Evolutionary conservation across 2,329 filamentous ascomycete species (phyloP).

Genomic region (Fusarium sp.): DNA sequence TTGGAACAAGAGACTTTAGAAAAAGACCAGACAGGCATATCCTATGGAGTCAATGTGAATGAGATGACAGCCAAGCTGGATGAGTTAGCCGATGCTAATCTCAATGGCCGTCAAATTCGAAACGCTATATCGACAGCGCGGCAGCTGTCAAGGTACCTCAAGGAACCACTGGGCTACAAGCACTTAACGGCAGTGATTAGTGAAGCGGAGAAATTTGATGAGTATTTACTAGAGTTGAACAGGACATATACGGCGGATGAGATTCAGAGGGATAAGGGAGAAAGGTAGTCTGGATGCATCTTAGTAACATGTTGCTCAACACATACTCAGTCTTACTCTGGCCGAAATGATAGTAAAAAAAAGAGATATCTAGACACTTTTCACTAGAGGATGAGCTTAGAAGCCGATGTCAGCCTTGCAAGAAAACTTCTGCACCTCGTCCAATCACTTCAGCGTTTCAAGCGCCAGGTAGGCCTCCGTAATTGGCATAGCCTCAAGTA

Average conservation of each 20-base stretch:
- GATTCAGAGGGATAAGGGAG: neutral
- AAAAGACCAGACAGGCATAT: neutral
- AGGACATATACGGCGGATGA: neutral
- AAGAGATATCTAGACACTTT: too few species aligned
- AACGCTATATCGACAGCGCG: neutral
- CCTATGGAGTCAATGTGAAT: neutral
- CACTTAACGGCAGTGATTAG: neutral
- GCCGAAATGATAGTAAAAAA: too few species aligned
- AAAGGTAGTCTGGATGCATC: neutral
- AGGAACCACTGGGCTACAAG: neutral
- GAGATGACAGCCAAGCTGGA: neutral
- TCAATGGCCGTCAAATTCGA: neutral
- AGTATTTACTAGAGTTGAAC: neutral
- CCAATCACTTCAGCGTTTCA: neutral
- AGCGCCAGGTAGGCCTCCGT: too few species aligned
- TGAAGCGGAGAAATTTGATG: neutral
- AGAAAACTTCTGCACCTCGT: too few species aligned
- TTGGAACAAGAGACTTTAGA: neutral
- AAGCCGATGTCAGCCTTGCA: too few species aligned
- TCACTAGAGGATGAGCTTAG: too few species aligned
- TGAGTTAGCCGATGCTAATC: rapidly evolving
- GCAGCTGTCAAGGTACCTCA: neutral
- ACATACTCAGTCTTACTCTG: too few species aligned
- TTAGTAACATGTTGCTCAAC: too few species aligned
- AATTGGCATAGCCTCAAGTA: too few species aligned